Evolutionary conservation across 352 stramenopile genomes (phyloP).

Genomic region (Phytophthora vignae): DNA sequence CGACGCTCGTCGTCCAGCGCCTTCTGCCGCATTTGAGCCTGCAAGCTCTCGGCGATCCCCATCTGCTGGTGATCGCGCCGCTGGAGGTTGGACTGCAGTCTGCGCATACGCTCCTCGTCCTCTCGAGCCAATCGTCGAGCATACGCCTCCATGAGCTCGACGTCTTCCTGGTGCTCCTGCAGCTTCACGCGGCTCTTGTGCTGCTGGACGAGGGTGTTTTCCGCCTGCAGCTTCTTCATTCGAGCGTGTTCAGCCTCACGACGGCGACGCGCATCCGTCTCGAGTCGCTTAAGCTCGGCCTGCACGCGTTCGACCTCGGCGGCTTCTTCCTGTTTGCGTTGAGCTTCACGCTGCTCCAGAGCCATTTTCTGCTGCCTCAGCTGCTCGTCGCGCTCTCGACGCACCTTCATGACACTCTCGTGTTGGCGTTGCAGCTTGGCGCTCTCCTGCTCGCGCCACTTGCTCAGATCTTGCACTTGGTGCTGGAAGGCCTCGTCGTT

Average conservation of each 20-base stretch:
- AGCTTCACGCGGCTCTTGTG: conserved; percentile 47
- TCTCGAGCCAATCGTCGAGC: conserved; percentile 62
- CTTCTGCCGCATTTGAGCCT: conserved; percentile 61
- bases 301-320: conserved; percentile 64
- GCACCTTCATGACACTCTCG: conserved; percentile 59
- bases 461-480: conserved; percentile 54
- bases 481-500: conserved; percentile 47
- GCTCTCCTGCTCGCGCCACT: conserved; percentile 61
- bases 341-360: conserved; percentile 40
- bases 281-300: conserved; percentile 54
- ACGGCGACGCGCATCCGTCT: conserved; percentile 48
- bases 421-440: conserved; percentile 60
- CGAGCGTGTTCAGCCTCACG: conserved; percentile 58
- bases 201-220: conserved; percentile 56
- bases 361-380: conserved; percentile 58
- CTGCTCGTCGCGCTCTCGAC: conserved; percentile 68
- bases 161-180: conserved; percentile 64
- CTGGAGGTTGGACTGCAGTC: conserved; percentile 54
- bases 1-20: conserved; percentile 61
- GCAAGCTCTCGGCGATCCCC: conserved; percentile 49
- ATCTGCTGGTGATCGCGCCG: conserved; percentile 52
- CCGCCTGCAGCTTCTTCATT: conserved; percentile 54
- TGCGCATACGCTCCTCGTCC: conserved; percentile 59
- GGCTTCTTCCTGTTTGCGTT: conserved; percentile 55
- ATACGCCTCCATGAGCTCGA: conserved; percentile 79